Evolutionary conservation across 1,139 yeast genomes (phyloP), one percentile per base, ranked within the genome.

Genomic region (Pichia kudriavzevii): DNA sequence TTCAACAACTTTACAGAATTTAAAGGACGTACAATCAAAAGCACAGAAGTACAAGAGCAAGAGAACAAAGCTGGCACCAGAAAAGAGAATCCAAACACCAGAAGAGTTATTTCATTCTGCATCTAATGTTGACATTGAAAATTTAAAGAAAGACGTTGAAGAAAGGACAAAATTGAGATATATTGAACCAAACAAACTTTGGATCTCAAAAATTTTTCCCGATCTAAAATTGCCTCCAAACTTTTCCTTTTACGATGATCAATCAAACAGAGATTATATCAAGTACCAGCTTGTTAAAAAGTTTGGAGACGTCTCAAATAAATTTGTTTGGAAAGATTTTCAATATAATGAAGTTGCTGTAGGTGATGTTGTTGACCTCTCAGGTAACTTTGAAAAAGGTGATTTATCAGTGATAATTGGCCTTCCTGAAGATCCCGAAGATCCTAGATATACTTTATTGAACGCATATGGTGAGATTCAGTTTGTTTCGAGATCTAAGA

Each of bases 381-480:
- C 58, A 4, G 46, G 48, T 0, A 43, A 55, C 9, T 47, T 61
- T 33, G 56, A 55, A 33, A 55, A 56, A 14, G 52, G 59, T 7
- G 63, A 60, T 30, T 46, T 70, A 14, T 61, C 65, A 5, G 69
- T 69, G 37, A 58, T 71, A 30, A 63, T 64, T 1, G 61, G 60
- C 27, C 49, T 67, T n/a, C 76, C 76, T 0, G 38, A 46, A 3
- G 46, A 55, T 5, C 47, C 58, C 2, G 56, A 53, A 22, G 74
- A 69, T 42, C 67, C 72, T 14, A 54, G 74, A 23, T 79, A 72
- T 46, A 69, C 81, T 0, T 66, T 75, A 41, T 60, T 76, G 32
- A 69, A 70, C 39, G 63, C 67, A 27, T 68, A 67, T 40, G 91
- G 93, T 4, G 72, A 66, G 31, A 57, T 80, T 6, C 49, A 62